Conservation (phyloP, 192 early-diverging fungal species). For the Rhizoclosmatium globosum region DNA sequence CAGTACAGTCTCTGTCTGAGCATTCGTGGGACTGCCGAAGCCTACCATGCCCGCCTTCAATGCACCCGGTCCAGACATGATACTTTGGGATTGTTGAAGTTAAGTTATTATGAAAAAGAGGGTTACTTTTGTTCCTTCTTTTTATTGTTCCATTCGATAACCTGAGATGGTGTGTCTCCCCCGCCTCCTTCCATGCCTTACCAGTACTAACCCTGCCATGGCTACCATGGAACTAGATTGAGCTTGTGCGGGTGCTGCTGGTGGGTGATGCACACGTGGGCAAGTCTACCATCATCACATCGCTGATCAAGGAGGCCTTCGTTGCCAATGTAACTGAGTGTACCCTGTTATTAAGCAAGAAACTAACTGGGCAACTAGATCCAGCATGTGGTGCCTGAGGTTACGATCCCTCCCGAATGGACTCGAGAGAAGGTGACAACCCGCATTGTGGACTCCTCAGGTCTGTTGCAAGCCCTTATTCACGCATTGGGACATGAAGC, state of each 20-base stretch:
- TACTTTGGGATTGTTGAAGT: too few relatives aligned
- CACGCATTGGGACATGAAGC: too few relatives aligned
- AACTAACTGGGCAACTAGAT: constrained; percentile 59
- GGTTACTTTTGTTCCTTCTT: too few relatives aligned
- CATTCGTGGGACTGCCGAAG: too few relatives aligned
- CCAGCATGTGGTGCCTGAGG: constrained; percentile 98
- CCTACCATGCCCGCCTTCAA: too few relatives aligned
- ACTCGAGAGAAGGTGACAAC: constrained; percentile 96
- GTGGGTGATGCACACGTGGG: constrained; percentile 90
- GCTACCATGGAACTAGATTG: neutral
- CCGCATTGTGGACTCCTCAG: constrained; percentile 96
- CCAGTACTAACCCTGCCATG: neutral
- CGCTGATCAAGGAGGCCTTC: constrained; percentile 97
- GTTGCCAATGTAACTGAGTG: constrained; percentile 79
- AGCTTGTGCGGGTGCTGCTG: constrained; percentile 84
- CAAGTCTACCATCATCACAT: constrained; percentile 96
- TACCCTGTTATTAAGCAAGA: neutral
- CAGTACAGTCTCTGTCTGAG: too few relatives aligned
- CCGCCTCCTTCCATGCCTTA: neutral
- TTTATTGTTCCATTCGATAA: too few relatives aligned
- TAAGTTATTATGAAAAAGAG: too few relatives aligned
- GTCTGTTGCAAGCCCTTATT: constrained; percentile 46
- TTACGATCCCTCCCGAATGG: constrained; percentile 99
- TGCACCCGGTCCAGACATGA: too few relatives aligned
- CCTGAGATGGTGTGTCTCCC: neutral